phyloP scores from a whole-genome alignment of 148 eudicot genomes.

The Chenopodium album region DNA sequence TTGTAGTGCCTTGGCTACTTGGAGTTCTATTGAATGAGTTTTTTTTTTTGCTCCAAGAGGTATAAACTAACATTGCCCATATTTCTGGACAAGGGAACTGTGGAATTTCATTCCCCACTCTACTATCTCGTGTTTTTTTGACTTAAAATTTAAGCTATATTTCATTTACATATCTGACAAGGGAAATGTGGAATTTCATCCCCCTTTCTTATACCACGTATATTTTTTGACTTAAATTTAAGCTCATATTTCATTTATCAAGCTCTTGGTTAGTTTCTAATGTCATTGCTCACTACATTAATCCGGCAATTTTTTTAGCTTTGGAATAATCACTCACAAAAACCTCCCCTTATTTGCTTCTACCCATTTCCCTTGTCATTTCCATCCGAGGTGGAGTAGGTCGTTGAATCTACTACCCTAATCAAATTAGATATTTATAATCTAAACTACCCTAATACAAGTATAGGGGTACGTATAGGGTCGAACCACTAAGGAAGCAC shows the following conservation, averaged over 20 bases:
- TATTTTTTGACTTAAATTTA: too few relatives aligned
- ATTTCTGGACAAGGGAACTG: too few relatives aligned
- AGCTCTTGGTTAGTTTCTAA: not conserved
- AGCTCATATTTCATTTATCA: not conserved
- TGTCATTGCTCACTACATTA: not conserved
- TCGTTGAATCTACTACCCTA: too few relatives aligned
- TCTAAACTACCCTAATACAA: too few relatives aligned
- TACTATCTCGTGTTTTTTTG: too few relatives aligned
- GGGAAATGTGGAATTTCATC: not conserved
- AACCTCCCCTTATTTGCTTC: not conserved
- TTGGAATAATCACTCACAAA: not conserved
- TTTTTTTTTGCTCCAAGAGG: too few relatives aligned
- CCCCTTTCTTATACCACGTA: not conserved
- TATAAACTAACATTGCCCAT: too few relatives aligned
- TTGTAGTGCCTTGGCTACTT: too few relatives aligned
- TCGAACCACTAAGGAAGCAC: too few relatives aligned
- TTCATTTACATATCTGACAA: not conserved
- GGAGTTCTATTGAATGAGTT: too few relatives aligned
- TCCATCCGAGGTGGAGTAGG: not conserved
- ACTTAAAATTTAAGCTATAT: not conserved
- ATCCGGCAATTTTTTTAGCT: not conserved
- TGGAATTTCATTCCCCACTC: not conserved
- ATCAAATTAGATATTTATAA: too few relatives aligned
- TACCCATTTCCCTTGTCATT: not conserved
- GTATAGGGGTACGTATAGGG: too few relatives aligned